Conservation (phyloP, 2,329 filamentous ascomycete genomes). For the Curvularia lunata region DNA sequence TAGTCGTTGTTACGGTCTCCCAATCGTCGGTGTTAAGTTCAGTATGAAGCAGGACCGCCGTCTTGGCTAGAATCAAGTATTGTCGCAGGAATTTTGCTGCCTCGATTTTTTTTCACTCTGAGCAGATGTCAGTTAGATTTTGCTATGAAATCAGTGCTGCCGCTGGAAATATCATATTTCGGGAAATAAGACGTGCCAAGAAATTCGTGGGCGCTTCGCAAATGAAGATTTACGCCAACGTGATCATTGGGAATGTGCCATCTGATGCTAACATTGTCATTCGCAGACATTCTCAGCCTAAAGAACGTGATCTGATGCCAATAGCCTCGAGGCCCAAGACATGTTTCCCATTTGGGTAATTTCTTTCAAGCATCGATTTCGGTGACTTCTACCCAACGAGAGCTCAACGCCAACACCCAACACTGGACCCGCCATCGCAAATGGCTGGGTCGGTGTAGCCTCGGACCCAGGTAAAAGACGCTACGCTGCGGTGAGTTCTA, state of each 20-base stretch:
- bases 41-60: background rate
- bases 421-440: constrained; percentile 1
- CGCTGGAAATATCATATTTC: background rate
- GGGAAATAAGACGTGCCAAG: background rate
- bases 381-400: constrained; percentile 6
- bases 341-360: constrained; percentile 8
- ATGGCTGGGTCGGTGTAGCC: background rate
- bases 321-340: background rate
- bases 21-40: background rate
- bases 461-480: background rate
- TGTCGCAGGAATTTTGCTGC: background rate
- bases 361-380: constrained; percentile 2
- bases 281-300: background rate
- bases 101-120: no score
- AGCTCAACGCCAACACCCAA: constrained; percentile 2
- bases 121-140: background rate
- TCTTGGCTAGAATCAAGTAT: background rate
- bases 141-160: background rate
- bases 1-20: no score
- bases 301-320: background rate
- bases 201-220: background rate
- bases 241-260: background rate
- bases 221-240: background rate
- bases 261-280: background rate
- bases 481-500: background rate